A percentile compares a stretch with the other conserved stretches of the same genome.
These are phyloP conservation scores for Lasiosphaeria ovina DNA, from an alignment of 495 filamentous ascomycete species.

Conservation along the genomic window DNA sequence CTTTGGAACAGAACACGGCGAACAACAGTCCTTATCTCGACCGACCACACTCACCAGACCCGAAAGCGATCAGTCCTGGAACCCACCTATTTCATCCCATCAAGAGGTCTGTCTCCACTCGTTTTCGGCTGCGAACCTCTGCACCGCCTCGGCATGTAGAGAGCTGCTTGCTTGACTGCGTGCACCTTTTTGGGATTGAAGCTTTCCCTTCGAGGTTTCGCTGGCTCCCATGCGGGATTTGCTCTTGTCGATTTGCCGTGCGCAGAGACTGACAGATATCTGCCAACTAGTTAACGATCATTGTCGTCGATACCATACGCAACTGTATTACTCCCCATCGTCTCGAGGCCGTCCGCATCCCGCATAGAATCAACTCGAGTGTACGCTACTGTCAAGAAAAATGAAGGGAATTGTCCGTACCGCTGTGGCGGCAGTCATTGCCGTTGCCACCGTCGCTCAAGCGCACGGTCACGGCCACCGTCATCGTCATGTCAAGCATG, in stretches of 20 bases:
- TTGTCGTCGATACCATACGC: neutral
- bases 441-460: slow-evolving; percentile 42
- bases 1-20: slow-evolving; percentile 45
- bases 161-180: too few relatives aligned
- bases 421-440: slow-evolving; percentile 49
- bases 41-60: too few relatives aligned
- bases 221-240: neutral
- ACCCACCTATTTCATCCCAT: slow-evolving; percentile 18
- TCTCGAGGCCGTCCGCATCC: neutral
- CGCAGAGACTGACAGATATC: neutral
- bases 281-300: neutral
- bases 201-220: neutral
- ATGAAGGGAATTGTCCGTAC: slow-evolving; percentile 50
- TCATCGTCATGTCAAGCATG: slow-evolving; percentile 36
- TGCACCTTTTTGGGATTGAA: neutral
- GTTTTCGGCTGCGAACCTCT: too few relatives aligned
- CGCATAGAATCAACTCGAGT: neutral
- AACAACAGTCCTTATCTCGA: slow-evolving; percentile 18
- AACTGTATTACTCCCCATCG: neutral
- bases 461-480: slow-evolving; percentile 45
- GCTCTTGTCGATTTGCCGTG: neutral
- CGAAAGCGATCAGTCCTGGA: neutral
- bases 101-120: slow-evolving; percentile 13
- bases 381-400: neutral
- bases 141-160: too few relatives aligned